phyloP scores from a whole-genome alignment of 2,329 filamentous ascomycete species.

The Colletotrichum noveboracense region DNA sequence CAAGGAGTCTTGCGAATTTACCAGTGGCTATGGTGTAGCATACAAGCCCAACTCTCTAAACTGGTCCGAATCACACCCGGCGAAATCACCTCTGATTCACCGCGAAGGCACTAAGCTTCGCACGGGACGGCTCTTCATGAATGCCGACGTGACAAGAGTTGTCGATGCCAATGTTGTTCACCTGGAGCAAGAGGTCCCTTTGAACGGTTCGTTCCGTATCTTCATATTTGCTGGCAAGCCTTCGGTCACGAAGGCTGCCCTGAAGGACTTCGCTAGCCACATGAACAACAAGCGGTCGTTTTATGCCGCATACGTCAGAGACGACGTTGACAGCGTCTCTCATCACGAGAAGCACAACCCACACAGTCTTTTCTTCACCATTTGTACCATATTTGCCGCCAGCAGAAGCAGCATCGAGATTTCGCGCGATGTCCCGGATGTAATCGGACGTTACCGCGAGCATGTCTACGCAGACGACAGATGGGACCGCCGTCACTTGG shows the following conservation, averaged over 20 bases:
- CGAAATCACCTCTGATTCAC: constrained; percentile 73
- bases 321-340: constrained; percentile 66
- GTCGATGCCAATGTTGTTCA: constrained; percentile 90
- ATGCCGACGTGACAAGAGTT: constrained; percentile 83
- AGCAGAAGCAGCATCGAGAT: constrained; percentile 76
- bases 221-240: constrained; percentile 84
- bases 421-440: constrained; percentile 68
- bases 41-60: constrained; percentile 85
- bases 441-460: constrained; percentile 77
- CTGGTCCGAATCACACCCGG: constrained; percentile 77
- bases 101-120: constrained; percentile 69
- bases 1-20: constrained; percentile 91
- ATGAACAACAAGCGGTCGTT: constrained; percentile 74
- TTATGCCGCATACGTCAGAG: constrained; percentile 68
- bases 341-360: constrained; percentile 86
- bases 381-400: constrained; percentile 77
- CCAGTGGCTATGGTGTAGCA: constrained; percentile 87
- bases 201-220: constrained; percentile 87
- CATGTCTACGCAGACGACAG: constrained; percentile 89
- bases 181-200: constrained; percentile 85
- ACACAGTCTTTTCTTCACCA: constrained; percentile 80
- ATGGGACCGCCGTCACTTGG: constrained; percentile 72
- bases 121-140: constrained; percentile 77
- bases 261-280: constrained; percentile 72
- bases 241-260: constrained; percentile 61